Percentiles rank a stretch among this genome's conserved stretches.
phyloP scores from a whole-genome alignment of 2,329 filamentous ascomycete species.

The Boeremia lycopersici region DNA sequence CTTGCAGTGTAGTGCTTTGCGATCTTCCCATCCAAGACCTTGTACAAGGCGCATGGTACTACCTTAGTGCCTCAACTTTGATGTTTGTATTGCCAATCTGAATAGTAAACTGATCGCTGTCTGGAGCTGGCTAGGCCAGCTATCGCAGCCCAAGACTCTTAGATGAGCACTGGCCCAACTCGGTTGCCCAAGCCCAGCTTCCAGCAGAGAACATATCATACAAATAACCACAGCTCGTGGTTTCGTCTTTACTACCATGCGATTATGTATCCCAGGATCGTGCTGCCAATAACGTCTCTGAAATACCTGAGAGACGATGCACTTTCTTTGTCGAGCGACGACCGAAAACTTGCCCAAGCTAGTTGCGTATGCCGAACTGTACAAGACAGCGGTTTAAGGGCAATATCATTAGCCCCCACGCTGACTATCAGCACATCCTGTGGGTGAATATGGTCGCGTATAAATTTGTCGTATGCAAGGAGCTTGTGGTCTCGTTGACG shows the following conservation, averaged over 20 bases:
- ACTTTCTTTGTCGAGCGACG: constrained; percentile 29
- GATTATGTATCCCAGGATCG: constrained; percentile 37
- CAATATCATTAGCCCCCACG: constrained; percentile 47
- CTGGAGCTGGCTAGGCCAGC: constrained; percentile 38
- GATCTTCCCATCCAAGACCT: constrained; percentile 41
- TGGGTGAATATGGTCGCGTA: constrained; percentile 39
- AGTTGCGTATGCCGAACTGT: constrained; percentile 44
- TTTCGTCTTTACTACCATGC: constrained; percentile 34
- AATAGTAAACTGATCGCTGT: constrained; percentile 43
- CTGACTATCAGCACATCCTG: constrained; percentile 45
- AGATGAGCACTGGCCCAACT: constrained; percentile 45
- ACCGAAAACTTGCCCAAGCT: constrained; percentile 35
- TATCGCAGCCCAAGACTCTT: constrained; percentile 39
- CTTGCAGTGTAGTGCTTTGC: constrained; percentile 41
- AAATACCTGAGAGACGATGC: constrained; percentile 42
- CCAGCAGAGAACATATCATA: constrained; percentile 49
- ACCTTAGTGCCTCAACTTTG: constrained; percentile 37
- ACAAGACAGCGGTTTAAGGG: constrained; percentile 31
- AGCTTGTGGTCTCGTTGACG: constrained; percentile 37
- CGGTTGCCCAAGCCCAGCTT: constrained; percentile 31
- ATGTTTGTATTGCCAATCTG: constrained; percentile 37
- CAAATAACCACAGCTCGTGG: constrained; percentile 44
- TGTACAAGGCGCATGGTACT: constrained; percentile 41
- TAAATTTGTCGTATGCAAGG: constrained; percentile 43
- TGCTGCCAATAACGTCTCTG: constrained; percentile 36